These are phyloP conservation scores for Metschnikowia amazonensis DNA, from an alignment of 805 yeast genomes.

Conservation along the genomic window DNA sequence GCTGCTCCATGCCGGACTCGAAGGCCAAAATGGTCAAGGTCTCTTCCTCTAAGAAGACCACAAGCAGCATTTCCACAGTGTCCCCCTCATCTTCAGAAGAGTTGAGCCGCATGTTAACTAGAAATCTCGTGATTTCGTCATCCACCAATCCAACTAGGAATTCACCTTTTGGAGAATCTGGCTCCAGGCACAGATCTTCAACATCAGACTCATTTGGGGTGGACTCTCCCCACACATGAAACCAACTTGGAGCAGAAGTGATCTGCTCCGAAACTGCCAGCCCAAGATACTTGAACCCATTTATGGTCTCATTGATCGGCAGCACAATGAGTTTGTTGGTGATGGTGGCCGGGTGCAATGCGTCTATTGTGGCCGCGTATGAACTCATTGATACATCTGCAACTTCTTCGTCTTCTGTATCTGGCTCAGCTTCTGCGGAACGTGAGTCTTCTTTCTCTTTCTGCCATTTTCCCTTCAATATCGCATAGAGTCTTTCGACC, in stretches of 20 bases:
- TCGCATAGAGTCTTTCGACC: constrained; percentile 2
- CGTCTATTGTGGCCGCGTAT: constrained; percentile 1
- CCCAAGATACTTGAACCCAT: constrained; percentile 28
- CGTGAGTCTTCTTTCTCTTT: neutral
- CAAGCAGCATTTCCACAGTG: constrained; percentile 28
- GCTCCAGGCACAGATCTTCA: constrained; percentile 1
- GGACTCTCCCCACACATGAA: neutral
- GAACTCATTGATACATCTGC: neutral
- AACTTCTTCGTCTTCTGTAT: constrained; percentile 6
- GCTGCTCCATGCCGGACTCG: constrained; percentile 25
- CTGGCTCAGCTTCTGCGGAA: constrained; percentile 2
- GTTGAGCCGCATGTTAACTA: constrained; percentile 24
- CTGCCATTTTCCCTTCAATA: constrained; percentile 8
- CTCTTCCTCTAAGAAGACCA: constrained; percentile 26
- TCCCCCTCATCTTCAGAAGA: constrained; percentile 2
- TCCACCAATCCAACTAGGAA: constrained; percentile 25
- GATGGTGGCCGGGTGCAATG: constrained; percentile 30
- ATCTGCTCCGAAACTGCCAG: constrained; percentile 16
- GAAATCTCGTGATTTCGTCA: constrained; percentile 21
- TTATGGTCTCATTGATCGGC: constrained; percentile 37
- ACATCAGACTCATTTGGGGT: neutral
- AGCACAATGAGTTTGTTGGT: constrained; percentile 35
- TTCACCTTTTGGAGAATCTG: constrained; percentile 15
- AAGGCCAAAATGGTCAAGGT: constrained; percentile 25
- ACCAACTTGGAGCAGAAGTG: constrained; percentile 15